Base-by-base conservation (phyloP, 2,329 filamentous ascomycete species). In the Meredithiella fracta region DNA sequence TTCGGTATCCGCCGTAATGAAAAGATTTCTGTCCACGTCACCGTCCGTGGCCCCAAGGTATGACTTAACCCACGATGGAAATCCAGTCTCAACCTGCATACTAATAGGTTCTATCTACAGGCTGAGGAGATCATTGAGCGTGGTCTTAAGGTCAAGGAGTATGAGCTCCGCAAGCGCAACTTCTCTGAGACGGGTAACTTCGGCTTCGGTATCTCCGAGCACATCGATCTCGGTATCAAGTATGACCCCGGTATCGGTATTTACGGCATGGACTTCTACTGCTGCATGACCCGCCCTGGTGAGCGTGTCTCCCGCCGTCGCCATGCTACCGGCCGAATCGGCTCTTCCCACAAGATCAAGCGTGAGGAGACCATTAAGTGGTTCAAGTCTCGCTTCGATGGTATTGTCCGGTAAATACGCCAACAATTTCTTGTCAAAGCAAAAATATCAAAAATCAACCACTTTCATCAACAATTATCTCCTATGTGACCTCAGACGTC, bases 1-100 rank as follows among this genome's bases (percentile, higher is more conserved):
- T 98, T 98, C 77, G 92, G 92, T 85, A 98, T 98, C 83, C 91
- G 92, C 74, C 91, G 92, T 89, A 98, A 98, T 86, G 92, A 98
- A 76, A 97, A 96, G 86, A 98, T 98, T 70, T 79, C 92, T 65
- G 92, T 98, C 66, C 92, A 98, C 80, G 92, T 98, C 71, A 98
- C 92, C 71, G 90, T 98, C 77, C 92, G 92, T 73, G 92, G 92
- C 71, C 90, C 92, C 76, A 73, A 96, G 70, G 70, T 72, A 69
- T 63, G 62, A 51, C 37, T 17, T 47, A 20, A 44, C 23, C n/a
- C 22, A 2, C n/a, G 11, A 14, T 50, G 11, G 11, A 4, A 20
- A 11, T 57, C 50, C 25, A 22, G 42, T 26, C 15, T 20, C 11
- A 1, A 40, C 20, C 9, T 37, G 26, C 5, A 52, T 52, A 37